These are phyloP conservation scores for Neofusicoccum umdonicola DNA, from an alignment of 2,329 filamentous ascomycete species.

Conservation along the genomic window DNA sequence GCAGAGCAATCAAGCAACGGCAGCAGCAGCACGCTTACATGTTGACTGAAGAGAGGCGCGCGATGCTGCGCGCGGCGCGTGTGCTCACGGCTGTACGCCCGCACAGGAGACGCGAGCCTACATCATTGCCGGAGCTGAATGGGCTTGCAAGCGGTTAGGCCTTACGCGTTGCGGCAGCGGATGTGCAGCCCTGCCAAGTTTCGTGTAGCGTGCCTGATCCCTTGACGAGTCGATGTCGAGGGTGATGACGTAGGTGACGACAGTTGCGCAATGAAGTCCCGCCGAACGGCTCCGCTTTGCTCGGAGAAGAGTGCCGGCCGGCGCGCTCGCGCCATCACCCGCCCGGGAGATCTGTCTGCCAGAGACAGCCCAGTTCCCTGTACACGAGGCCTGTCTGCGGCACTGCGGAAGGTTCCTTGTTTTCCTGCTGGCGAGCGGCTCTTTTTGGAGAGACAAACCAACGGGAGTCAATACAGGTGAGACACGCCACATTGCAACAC, in stretches of 20 bases:
- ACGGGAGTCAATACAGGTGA: too few relatives aligned
- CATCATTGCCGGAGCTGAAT: neutral
- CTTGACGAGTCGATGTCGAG: neutral
- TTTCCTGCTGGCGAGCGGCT: neutral
- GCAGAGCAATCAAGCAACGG: too few relatives aligned
- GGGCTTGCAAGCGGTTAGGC: neutral
- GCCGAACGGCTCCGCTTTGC: neutral
- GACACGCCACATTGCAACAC: too few relatives aligned
- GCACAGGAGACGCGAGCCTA: neutral
- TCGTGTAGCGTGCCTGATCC: neutral
- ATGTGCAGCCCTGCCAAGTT: neutral
- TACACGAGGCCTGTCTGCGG: neutral
- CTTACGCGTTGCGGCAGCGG: neutral
- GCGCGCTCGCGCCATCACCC: neutral
- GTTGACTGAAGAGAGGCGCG: neutral
- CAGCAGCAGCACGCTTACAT: neutral
- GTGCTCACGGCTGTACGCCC: neutral
- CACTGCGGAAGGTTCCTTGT: neutral
- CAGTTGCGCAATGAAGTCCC: neutral
- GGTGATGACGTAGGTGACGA: neutral
- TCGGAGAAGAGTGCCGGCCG: neutral
- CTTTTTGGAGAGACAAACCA: too few relatives aligned
- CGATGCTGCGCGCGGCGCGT: neutral
- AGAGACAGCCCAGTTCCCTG: neutral
- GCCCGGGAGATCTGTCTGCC: constrained; percentile 1